A percentile compares a stretch with the other conserved stretches of the same genome.
Conservation (phyloP, 1,284 basidiomycete genomes). For the Agroathelia rolfsii region DNA sequence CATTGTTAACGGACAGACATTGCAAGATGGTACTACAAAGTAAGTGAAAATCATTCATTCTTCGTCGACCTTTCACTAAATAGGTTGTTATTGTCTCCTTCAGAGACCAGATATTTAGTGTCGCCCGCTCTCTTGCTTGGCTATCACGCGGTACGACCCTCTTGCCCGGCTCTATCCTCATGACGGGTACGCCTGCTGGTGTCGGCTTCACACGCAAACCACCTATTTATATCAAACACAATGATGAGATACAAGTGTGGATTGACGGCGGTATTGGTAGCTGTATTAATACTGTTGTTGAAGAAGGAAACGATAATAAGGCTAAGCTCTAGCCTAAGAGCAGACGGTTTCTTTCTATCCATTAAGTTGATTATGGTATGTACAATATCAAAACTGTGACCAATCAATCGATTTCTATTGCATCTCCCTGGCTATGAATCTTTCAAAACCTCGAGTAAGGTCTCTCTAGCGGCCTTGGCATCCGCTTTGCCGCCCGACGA, state of each 20-base stretch:
- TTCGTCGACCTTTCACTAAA: slow-evolving; percentile 13
- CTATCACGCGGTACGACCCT: slow-evolving; percentile 84
- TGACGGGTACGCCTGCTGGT: slow-evolving; percentile 71
- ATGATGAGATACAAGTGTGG: slow-evolving; percentile 64
- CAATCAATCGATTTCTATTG: neutral
- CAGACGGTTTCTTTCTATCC: too few relatives aligned
- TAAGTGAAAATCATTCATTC: slow-evolving; percentile 29
- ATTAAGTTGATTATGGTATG: too few relatives aligned
- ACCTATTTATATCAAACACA: slow-evolving; percentile 61
- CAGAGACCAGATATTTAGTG: slow-evolving; percentile 67
- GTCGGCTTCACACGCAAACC: slow-evolving; percentile 73
- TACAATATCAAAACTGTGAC: too few relatives aligned
- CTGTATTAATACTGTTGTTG: slow-evolving; percentile 62
- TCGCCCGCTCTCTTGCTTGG: slow-evolving; percentile 65
- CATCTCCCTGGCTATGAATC: too few relatives aligned
- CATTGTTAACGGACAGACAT: slow-evolving; percentile 53
- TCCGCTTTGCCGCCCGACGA: slow-evolving; percentile 73
- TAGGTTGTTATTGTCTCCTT: slow-evolving; percentile 5
- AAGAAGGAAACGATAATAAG: slow-evolving; percentile 37
- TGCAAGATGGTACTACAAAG: slow-evolving; percentile 73
- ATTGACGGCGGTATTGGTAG: slow-evolving; percentile 62
- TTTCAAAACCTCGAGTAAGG: slow-evolving; percentile 38
- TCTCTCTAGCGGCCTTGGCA: slow-evolving; percentile 36
- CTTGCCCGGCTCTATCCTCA: slow-evolving; percentile 70
- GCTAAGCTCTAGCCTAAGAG: too few relatives aligned